Base-by-base conservation (phyloP, 257 asterid genomes). In the Fraxinus pennsylvanica region DNA sequence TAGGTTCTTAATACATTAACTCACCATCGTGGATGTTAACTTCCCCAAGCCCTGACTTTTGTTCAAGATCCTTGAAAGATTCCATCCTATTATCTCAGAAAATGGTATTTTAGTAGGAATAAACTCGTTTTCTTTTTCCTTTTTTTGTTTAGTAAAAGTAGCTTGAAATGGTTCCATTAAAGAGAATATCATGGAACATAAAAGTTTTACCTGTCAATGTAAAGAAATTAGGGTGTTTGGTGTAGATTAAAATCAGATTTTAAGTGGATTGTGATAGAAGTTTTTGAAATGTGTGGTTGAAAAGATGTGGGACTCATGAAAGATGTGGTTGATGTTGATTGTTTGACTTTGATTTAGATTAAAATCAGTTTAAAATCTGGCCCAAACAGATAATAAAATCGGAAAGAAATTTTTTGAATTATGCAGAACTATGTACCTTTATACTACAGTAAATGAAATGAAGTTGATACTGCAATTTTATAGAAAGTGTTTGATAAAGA, bases 401-500 rank as follows among this genome's bases (percentile, higher is more conserved):
- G 19, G 54, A 45, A 10, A 41, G 3, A 9, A 41, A 0, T 9
- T 41, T 41, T 41, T 9, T 9, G 0, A 9, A 9, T 39, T 39
- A 12, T 41, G 47, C 15, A 2, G 10, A 41, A 9, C 47, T 13
- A 41, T 14, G 14, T 3, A 47, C 12, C 1, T 41, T 10, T 38
- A 43, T 43, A 2, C 15, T 12, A 10, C 17, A 43, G 4, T 43
- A 9, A 43, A 43, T 43, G 50, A 43, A 9, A 43, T 61, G 32
- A 61, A 7, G 17, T 61, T 67, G 29, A 47, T 61, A 13, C 8
- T 80, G 22, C 63, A 73, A 71, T 75, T 33, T 73, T 29, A 68
- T 75, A 85, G 91, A 82, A 85, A 81, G 91, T 85, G 50, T 87
- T 87, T 25, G 91, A 87, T 75, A 87, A 79, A 66, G 89, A 85